phyloP scores from a whole-genome alignment of 2,329 filamentous ascomycete species.

The Apiospora aurea region DNA sequence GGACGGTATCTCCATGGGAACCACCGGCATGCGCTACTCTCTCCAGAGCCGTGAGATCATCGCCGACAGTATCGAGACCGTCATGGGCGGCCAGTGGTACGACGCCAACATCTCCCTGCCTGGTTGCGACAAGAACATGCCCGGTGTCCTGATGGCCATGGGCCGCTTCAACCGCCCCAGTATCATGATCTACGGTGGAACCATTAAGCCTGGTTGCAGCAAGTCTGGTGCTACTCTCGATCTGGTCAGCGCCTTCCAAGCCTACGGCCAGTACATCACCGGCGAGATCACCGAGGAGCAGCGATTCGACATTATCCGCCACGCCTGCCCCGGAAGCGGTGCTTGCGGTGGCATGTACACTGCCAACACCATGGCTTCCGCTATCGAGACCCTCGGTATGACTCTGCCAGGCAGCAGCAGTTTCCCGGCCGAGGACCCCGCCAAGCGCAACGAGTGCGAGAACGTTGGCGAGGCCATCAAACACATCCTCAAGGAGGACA shows the following conservation, averaged over 20 bases:
- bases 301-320: constrained; percentile 91
- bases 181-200: constrained; percentile 97
- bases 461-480: constrained; percentile 76
- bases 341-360: constrained; percentile 90
- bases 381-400: constrained; percentile 77
- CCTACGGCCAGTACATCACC: constrained; percentile 92
- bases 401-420: constrained; percentile 84
- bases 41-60: constrained; percentile 96
- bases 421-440: constrained; percentile 75
- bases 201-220: constrained; percentile 90
- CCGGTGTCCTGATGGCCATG: constrained; percentile 92
- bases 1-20: constrained; percentile 98
- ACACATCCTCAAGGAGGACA: constrained; percentile 77
- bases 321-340: constrained; percentile 85
- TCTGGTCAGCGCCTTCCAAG: constrained; percentile 97
- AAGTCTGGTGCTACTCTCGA: constrained; percentile 80
- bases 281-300: constrained; percentile 91
- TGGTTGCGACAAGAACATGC: constrained; percentile 98
- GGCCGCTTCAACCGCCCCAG: constrained; percentile 92
- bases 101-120: constrained; percentile 94
- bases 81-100: constrained; percentile 90
- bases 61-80: constrained; percentile 92
- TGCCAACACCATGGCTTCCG: constrained; percentile 78
- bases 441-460: constrained; percentile 77
- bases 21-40: constrained; percentile 94